Evolutionary conservation across 371 early-diverging fungal species (phyloP), one percentile per base, ranked within the genome.

Genomic region (Actinomucor elegans): DNA sequence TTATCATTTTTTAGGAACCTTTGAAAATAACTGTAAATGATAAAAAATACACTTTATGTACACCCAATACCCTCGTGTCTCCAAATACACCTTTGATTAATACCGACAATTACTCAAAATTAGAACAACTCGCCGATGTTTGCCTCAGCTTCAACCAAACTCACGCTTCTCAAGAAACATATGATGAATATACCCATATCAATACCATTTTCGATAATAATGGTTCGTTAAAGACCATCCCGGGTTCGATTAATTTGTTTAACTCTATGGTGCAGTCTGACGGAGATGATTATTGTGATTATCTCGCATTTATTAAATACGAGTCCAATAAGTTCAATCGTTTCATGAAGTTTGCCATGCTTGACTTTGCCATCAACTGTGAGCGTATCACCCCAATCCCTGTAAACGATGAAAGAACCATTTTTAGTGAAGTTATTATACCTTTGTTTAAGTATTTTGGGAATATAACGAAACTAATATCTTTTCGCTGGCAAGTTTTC

Each of bases 401-500:
- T 35, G 8, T 48, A 14, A 48, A 35, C 24, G 48, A 48, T 23
- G 48, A 48, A 15, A 34, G 35, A 21, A 48, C 48, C n/a, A 48
- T 48, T 35, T 48, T 35, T 35, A 11, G n/a, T 35, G 48, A 48
- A 35, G 35, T 24, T 35, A 35, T 20, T 24, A 7, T 48, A 24
- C 48, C 24, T 29, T 20, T 44, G 8, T 48, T 48, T 24, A 48
- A 48, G 26, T 35, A 48, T 12, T 48, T 48, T 24, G 34, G 34
- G 24, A 34, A 44, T 20, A 28, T 29, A 0, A 28, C 29, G 15
- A 44, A 29, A 29, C 5, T 24, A 23, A 44, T 44, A 10, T 44
- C 45, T 15, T 44, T 44, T 17, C 45, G 29, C 11, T 44, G 45
- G 43, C 26, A 26, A 24, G 24, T 43, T 4, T 26, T 43, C n/a